Base-by-base conservation (phyloP, 2,329 filamentous ascomycete species). In the Diaporthe sp. region DNA sequence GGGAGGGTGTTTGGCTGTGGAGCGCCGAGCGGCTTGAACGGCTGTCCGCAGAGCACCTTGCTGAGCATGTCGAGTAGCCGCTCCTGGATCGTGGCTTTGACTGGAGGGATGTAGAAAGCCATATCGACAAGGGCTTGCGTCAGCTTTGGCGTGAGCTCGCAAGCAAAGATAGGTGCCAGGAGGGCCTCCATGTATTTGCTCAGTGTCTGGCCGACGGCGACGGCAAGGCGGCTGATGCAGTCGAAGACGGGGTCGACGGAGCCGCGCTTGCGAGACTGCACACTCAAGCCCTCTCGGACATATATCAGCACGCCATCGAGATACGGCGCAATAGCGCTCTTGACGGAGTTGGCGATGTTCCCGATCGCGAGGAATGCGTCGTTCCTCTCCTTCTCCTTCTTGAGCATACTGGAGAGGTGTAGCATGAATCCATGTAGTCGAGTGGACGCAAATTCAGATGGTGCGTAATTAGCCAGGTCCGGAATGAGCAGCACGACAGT, bases 121-220 rank as follows among this genome's bases (percentile, higher is more conserved):
- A 99, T 98, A 80, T 99, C 97, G 30, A 98, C 96, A 71, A 99
- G 87, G 3, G 97, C 97, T 81, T 98, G 96, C 0, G 96, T 98
- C 32, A 99, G 89, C 78, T 97, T 97, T 73, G 96, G 94, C 50
- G 95, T 98, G 70, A 99, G 88, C 65, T 97, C 97, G 81, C 97
- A 99, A 22, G 95, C 96, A 83, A 99, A 99, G 74, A 99, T 98
- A 15, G 97, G 96, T 78, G 98, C 96, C 13, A 99, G 89, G 37
- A 99, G 86, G 17, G 96, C 94, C 81, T 98, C 96, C 92, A 99
- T 98, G 81, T 98, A 98, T 84, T 98, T 99, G 88, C 95, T 98
- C 70, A 99, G 88, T 0, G 96, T 97, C 85, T 99, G 97, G 1
- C 97, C 97, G 39, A 98, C 97, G 4, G 97, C 97, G 59, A 97